These are phyloP conservation scores for Citrus glauca DNA, from an alignment of 345 rosid species.

Conservation along the genomic window DNA sequence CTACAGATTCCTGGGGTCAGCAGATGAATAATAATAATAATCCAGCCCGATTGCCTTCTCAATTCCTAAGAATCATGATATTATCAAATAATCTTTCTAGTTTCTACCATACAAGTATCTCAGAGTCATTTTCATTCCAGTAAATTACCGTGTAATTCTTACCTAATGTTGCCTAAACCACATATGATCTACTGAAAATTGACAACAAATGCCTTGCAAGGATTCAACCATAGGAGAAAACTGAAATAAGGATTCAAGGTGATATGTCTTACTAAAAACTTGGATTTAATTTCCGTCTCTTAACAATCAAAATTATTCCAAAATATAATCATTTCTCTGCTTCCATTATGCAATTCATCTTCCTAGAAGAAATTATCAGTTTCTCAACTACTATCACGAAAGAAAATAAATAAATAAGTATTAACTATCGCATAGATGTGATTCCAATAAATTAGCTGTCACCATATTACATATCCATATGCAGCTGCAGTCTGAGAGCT, in stretches of 20 bases:
- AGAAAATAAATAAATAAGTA: background rate
- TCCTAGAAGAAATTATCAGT: background rate
- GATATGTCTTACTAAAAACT: background rate
- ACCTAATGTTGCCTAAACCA: background rate
- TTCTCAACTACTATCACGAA: background rate
- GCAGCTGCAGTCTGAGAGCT: background rate
- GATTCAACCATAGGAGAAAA: background rate
- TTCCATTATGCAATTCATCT: background rate
- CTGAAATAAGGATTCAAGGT: background rate
- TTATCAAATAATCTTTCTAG: background rate
- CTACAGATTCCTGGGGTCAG: background rate
- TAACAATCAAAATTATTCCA: background rate
- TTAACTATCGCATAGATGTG: background rate
- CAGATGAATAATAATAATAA: background rate
- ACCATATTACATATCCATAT: background rate
- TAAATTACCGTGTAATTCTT: background rate
- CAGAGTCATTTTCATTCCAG: background rate
- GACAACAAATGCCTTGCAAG: background rate
- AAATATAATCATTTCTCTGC: background rate
- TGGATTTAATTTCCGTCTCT: background rate
- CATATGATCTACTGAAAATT: background rate
- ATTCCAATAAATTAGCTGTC: background rate
- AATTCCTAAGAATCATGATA: background rate
- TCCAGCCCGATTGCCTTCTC: background rate
- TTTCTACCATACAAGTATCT: background rate